Percentiles rank a stretch among this genome's conserved stretches.
Evolutionary conservation across 805 yeast genomes (phyloP).

Genomic region (Wickerhamiella azyma): DNA sequence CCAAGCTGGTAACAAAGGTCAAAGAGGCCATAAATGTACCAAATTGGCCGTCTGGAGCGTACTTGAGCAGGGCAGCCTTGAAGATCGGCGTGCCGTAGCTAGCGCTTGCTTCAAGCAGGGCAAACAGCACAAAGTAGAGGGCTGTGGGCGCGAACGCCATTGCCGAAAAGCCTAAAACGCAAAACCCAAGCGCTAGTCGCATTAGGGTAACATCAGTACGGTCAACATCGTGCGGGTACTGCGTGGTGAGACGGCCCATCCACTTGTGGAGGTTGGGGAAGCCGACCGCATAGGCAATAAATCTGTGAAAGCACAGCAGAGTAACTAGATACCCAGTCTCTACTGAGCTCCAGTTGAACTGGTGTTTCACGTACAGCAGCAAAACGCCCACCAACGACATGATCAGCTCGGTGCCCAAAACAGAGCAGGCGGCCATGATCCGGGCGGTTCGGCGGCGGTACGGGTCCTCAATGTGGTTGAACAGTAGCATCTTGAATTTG

Average conservation of each 20-base stretch:
- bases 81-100: constrained; percentile 21
- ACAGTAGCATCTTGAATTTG: constrained; percentile 10
- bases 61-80: constrained; percentile 22
- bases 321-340: constrained; percentile 24
- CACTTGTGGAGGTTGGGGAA: constrained; percentile 18
- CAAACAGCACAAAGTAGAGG: constrained; percentile 17
- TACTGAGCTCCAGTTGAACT: constrained; percentile 24
- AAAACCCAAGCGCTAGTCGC: constrained; percentile 17
- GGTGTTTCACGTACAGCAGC: constrained; percentile 21
- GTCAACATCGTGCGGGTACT: constrained; percentile 16
- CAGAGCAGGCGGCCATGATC: constrained; percentile 13
- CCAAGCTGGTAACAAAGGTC: constrained; percentile 12
- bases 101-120: constrained; percentile 21
- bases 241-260: constrained; percentile 13
- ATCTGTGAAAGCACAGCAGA: constrained; percentile 19
- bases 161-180: constrained; percentile 19
- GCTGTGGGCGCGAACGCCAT: constrained; percentile 16
- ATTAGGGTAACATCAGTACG: constrained; percentile 16
- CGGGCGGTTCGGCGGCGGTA: constrained; percentile 16
- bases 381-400: constrained; percentile 13
- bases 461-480: constrained; percentile 13
- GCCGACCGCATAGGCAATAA: constrained; percentile 19
- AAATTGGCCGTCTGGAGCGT: constrained; percentile 19
- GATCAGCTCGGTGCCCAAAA: constrained; percentile 15
- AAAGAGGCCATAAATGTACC: constrained; percentile 23